These are phyloP conservation scores for Petunia axillaris DNA, from an alignment of 257 asterid genomes.

Conservation along the genomic window DNA sequence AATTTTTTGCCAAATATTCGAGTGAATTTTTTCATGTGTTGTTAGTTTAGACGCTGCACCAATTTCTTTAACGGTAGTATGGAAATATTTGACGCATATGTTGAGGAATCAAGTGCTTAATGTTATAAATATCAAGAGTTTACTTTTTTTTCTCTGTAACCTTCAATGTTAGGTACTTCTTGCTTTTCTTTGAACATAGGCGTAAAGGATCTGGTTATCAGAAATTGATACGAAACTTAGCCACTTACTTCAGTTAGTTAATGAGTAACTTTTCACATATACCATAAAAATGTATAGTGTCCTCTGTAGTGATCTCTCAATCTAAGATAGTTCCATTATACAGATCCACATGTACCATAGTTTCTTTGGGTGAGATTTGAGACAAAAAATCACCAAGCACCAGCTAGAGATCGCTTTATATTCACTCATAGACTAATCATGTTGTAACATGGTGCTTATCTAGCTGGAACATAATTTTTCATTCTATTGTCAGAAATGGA, in stretches of 20 bases:
- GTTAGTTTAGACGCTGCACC: too few species aligned
- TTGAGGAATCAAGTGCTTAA: too few species aligned
- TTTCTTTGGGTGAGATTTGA: background rate
- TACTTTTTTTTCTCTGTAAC: background rate
- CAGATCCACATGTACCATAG: background rate
- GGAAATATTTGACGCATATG: too few species aligned
- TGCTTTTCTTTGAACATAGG: background rate
- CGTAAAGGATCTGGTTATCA: background rate
- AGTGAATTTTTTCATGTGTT: too few species aligned
- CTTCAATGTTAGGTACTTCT: background rate
- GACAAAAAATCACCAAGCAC: background rate
- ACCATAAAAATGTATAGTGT: background rate
- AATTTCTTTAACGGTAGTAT: too few species aligned
- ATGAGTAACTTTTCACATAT: conserved; percentile 6
- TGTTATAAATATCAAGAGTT: too few species aligned
- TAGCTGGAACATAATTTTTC: background rate
- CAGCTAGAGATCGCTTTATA: background rate
- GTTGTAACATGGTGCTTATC: conserved; percentile 1
- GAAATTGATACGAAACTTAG: background rate
- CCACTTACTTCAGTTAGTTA: background rate
- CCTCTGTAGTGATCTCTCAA: conserved; percentile 3
- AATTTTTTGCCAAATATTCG: too few species aligned
- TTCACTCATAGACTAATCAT: background rate
- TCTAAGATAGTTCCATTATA: background rate
- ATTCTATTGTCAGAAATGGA: background rate